These are phyloP conservation scores for Xylaria palmicola DNA, from an alignment of 495 filamentous ascomycete genomes.

Conservation along the genomic window DNA sequence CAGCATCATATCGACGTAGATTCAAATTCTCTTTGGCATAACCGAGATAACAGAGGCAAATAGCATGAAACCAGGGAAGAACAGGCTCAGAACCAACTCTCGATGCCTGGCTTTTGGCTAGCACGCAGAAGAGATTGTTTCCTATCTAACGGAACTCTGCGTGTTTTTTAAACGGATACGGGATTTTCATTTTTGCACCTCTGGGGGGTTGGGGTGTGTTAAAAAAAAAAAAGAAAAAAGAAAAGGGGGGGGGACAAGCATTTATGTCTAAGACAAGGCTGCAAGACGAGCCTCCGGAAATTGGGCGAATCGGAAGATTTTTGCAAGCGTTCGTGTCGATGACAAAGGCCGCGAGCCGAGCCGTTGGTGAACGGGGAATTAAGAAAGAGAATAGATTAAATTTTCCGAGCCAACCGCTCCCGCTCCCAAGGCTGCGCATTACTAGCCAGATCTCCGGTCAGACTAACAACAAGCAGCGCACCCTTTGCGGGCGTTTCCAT, in stretches of 20 bases:
- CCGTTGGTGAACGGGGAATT: neutral
- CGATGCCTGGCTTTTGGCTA: no score
- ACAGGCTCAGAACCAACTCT: no score
- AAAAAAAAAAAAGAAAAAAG: conserved; percentile 3
- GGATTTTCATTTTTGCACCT: neutral
- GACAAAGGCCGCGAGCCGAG: conserved; percentile 4
- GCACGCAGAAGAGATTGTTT: no score
- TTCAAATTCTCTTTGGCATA: no score
- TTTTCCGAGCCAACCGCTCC: conserved; percentile 1
- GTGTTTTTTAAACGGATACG: no score
- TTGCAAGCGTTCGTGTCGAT: conserved; percentile 7
- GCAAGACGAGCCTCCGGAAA: neutral
- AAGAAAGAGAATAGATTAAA: neutral
- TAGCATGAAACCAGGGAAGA: no score
- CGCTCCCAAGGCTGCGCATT: conserved; percentile 1
- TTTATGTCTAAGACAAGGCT: conserved; percentile 5
- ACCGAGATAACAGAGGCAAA: no score
- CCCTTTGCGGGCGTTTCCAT: conserved; percentile 17
- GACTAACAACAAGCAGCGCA: conserved; percentile 11
- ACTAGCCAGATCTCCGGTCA: neutral
- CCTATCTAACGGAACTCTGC: no score
- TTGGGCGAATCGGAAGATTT: conserved; percentile 6
- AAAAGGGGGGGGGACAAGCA: neutral
- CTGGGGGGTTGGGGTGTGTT: neutral
- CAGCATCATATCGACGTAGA: no score